Evolutionary conservation across 345 rosid species (phyloP).

Genomic region (Rhodamnia rubescens): DNA sequence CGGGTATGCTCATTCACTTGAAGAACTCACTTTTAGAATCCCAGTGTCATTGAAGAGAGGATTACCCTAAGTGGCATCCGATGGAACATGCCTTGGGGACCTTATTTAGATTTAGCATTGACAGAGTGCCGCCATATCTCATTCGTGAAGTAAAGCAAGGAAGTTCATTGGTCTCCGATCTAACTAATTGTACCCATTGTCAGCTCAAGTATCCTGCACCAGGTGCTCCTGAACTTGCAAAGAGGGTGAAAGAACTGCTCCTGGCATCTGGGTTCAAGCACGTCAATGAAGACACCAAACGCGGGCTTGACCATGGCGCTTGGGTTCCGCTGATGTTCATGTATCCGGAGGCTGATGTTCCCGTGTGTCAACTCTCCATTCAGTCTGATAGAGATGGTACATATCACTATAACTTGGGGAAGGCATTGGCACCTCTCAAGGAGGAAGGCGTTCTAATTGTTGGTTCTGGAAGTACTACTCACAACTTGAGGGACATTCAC

Average conservation of each 20-base stretch:
- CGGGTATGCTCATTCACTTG: background rate
- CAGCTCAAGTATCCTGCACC: constrained; percentile 86
- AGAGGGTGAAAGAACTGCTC: constrained; percentile 65
- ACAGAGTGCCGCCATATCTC: background rate
- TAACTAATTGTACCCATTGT: background rate
- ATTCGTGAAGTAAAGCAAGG: background rate
- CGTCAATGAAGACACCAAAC: constrained; percentile 48
- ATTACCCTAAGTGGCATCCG: background rate
- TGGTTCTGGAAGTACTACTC: constrained; percentile 80
- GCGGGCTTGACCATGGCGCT: constrained; percentile 95
- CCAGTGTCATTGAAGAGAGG: background rate
- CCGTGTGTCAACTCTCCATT: constrained; percentile 79
- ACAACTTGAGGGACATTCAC: constrained; percentile 49
- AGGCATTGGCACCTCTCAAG: constrained; percentile 71
- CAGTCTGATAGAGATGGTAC: constrained; percentile 42
- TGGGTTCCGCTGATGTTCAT: constrained; percentile 92
- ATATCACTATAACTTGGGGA: constrained; percentile 79
- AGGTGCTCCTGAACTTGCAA: constrained; percentile 77
- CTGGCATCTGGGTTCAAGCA: constrained; percentile 35
- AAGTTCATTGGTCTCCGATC: background rate
- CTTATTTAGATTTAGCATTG: background rate
- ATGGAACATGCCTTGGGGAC: background rate
- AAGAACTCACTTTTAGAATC: background rate
- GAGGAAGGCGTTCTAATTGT: constrained; percentile 80
- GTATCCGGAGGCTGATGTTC: constrained; percentile 88